phyloP scores from a whole-genome alignment of 192 early-diverging fungal species.

The Backusella morwellensis region DNA sequence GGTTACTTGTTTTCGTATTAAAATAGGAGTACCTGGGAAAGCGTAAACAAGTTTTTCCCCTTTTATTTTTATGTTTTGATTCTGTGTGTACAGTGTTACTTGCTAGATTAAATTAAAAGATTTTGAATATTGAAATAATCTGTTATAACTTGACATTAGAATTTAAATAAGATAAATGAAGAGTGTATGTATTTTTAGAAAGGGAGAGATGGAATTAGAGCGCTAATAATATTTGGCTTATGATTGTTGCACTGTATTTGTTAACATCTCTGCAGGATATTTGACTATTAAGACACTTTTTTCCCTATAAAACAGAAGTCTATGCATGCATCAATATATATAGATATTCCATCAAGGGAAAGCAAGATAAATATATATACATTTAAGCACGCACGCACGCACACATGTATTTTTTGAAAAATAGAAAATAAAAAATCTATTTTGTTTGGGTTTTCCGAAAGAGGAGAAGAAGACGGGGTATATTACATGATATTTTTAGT shows the following conservation, averaged over 20 bases:
- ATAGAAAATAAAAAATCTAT: not conserved
- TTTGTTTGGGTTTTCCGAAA: not conserved
- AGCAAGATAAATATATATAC: not conserved
- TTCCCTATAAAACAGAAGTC: not conserved
- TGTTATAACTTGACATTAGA: slow-evolving; percentile 2
- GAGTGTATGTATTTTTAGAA: slow-evolving; percentile 6
- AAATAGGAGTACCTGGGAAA: not conserved
- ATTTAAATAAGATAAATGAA: slow-evolving; percentile 4
- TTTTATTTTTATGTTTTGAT: slow-evolving; percentile 1
- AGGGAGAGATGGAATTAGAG: not conserved
- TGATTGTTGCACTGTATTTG: not conserved
- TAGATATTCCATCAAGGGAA: not conserved
- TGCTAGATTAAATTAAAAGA: slow-evolving; percentile 1
- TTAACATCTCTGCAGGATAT: not conserved
- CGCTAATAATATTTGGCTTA: not conserved
- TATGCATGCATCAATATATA: slow-evolving; percentile 2
- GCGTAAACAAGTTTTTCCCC: not conserved
- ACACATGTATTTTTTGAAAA: not conserved
- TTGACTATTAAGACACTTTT: not conserved
- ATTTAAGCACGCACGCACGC: not conserved
- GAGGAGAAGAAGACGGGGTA: not conserved
- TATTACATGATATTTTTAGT: slow-evolving; percentile 3
- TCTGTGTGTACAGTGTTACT: not conserved
- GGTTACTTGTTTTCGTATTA: not conserved
- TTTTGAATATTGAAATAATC: slow-evolving; percentile 2